phyloP scores from a whole-genome alignment of 2,329 filamentous ascomycete species.

The Cercospora sp. region DNA sequence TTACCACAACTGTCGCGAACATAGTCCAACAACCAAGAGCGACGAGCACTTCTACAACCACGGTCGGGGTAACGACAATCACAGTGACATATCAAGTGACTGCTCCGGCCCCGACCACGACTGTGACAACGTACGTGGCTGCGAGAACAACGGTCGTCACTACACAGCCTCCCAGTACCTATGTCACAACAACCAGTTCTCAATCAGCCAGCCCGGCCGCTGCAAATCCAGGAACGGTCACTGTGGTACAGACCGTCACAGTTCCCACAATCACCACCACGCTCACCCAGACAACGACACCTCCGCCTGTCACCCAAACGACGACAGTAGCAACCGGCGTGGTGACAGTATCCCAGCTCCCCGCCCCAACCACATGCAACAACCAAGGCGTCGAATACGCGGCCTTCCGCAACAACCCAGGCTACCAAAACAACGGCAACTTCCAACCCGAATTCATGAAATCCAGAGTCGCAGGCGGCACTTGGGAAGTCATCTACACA shows the following conservation, averaged over 20 bases:
- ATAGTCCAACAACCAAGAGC: neutral
- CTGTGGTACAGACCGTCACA: neutral
- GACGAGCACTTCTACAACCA: constrained; percentile 6
- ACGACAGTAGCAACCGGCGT: neutral
- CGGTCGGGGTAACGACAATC: neutral
- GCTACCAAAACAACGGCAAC: neutral
- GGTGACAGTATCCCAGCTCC: neutral
- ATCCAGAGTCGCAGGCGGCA: constrained; percentile 8
- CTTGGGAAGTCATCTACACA: constrained; percentile 17
- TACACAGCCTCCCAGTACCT: neutral
- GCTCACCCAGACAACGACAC: constrained; percentile 3
- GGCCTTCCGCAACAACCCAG: constrained; percentile 19
- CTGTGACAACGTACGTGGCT: neutral
- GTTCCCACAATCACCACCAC: neutral
- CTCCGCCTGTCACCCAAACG: neutral
- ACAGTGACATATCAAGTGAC: constrained; percentile 5
- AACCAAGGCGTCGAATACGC: constrained; percentile 24
- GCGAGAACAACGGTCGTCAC: constrained; percentile 2
- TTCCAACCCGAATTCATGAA: constrained; percentile 22
- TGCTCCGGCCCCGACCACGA: neutral
- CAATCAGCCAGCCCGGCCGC: constrained; percentile 5
- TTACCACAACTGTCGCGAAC: neutral
- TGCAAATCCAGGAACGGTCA: constrained; percentile 2
- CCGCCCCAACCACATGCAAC: constrained; percentile 18
- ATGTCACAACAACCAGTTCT: constrained; percentile 2